Conservation (phyloP, 1,284 basidiomycete species). For the Exobasidium rhododendri region DNA sequence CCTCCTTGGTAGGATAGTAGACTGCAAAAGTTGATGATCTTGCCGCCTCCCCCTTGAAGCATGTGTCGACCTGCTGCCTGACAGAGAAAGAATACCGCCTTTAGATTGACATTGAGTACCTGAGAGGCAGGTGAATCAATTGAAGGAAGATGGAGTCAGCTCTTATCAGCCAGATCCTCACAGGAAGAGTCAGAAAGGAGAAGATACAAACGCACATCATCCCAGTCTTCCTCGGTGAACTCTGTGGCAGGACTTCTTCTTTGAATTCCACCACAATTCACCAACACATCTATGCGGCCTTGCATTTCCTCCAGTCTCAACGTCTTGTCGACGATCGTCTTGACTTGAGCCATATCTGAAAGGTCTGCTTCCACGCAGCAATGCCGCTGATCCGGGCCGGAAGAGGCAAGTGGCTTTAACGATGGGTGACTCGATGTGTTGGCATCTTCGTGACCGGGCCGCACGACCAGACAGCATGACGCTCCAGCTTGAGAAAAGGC, state of each 20-base stretch:
- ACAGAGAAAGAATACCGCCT: conserved; percentile 35
- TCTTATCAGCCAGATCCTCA: conserved; percentile 10
- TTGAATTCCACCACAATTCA: conserved; percentile 94
- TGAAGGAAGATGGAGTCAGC: neutral
- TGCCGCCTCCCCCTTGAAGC: conserved; percentile 31
- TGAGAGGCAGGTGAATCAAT: conserved; percentile 3
- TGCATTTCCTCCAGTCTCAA: conserved; percentile 54
- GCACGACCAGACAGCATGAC: conserved; percentile 66
- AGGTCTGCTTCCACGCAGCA: conserved; percentile 73
- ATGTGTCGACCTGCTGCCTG: conserved; percentile 44
- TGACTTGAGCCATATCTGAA: conserved; percentile 67
- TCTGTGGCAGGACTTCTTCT: conserved; percentile 58
- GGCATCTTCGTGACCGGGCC: conserved; percentile 19
- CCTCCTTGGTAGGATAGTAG: conserved; percentile 52
- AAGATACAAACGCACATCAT: conserved; percentile 64
- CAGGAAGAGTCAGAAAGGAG: no score
- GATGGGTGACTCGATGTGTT: neutral
- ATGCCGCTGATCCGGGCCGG: conserved; percentile 58
- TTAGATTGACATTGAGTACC: conserved; percentile 47
- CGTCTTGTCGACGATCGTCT: conserved; percentile 64
- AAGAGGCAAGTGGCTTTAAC: neutral
- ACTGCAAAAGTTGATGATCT: conserved; percentile 48
- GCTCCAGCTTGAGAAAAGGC: conserved; percentile 66
- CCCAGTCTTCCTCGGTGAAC: conserved; percentile 83
- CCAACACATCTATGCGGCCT: conserved; percentile 72